Evolutionary conservation across 129 eudicot species (phyloP), one percentile per base, ranked within the genome.

Genomic region (carrot (Daucus carota)): DNA sequence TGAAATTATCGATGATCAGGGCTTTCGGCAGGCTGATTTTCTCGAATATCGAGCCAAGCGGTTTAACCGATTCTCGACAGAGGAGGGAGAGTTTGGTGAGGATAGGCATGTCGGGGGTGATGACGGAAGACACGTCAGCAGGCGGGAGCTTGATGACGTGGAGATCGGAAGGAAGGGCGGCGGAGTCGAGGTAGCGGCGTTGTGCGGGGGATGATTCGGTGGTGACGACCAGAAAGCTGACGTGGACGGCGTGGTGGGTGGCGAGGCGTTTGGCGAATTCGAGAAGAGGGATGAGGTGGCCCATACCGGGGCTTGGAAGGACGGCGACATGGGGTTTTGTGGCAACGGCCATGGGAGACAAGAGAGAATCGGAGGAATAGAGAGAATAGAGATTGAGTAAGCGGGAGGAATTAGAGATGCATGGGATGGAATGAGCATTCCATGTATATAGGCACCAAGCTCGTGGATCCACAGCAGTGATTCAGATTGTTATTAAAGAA

Each of bases 181-280:
- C 17, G 78, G 83, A 73, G 11, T 65, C 69, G 75, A 85, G 26
- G 78, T 72, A 82, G 7, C 78, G 73, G 79, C n/a, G 2, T 74
- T 85, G 86, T 8, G 80, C 88, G 15, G 71, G 32, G 44, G 85
- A 74, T 43, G 87, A 73, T 6, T 13, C 78, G 60, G 82, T 81
- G 69, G 86, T 79, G 76, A 85, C 80, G 75, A 87, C 85, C 9
- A 85, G 72, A 76, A 89, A 81, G 63, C 60, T 87, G 75, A 83
- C 86, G 10, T 74, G 78, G 70, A 79, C 15, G 74, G 63, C 54
- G 46, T 83, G 87, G 67, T 33, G 45, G 3, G 34, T 63, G 38
- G 29, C 70, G 0, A 63, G 70, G 38, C 26, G 70, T 63, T 63
- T 63, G 29, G 70, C 70, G 40, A 63, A 63, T 22, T 63, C 70